phyloP scores from a whole-genome alignment of 73 alveolate genomes.

The Paramecium primaurelia region DNA sequence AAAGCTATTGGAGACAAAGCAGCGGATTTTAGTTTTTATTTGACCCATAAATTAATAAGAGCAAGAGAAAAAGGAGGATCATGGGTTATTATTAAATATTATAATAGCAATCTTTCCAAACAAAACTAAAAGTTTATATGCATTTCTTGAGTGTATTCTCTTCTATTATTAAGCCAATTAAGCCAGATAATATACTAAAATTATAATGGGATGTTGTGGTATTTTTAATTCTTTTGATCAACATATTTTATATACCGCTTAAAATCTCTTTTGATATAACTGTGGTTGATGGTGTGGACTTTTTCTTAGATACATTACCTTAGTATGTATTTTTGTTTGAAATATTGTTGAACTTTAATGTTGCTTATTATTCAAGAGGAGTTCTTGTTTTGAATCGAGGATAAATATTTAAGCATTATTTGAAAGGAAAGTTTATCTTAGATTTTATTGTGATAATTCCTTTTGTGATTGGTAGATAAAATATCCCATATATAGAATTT shows the following conservation, averaged over 20 bases:
- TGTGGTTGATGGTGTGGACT: not conserved
- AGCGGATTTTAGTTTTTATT: not conserved
- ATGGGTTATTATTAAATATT: not conserved
- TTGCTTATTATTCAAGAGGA: conserved; percentile 14
- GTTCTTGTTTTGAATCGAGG: conserved; percentile 16
- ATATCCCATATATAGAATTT: conserved; percentile 32
- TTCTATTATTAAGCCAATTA: not conserved
- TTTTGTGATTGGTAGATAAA: conserved; percentile 3
- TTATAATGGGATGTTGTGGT: conserved; percentile 20
- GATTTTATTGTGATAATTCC: conserved; percentile 30
- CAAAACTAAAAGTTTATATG: not conserved
- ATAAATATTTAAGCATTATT: not conserved
- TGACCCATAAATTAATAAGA: not conserved
- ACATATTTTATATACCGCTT: not conserved
- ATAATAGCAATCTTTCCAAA: not conserved
- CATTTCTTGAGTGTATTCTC: not conserved
- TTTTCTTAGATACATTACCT: not conserved
- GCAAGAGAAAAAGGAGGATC: not conserved
- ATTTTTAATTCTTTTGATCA: conserved; percentile 16
- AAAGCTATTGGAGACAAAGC: conserved; percentile 12
- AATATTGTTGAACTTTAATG: conserved; percentile 33
- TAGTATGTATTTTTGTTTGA: not conserved
- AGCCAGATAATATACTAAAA: conserved; percentile 1
- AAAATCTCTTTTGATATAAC: conserved; percentile 9
- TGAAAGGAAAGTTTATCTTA: not conserved